Percentiles rank a stretch among this genome's conserved stretches.
These are phyloP conservation scores for Millerozyma acaciae DNA, from an alignment of 805 yeast species.

Conservation along the genomic window DNA sequence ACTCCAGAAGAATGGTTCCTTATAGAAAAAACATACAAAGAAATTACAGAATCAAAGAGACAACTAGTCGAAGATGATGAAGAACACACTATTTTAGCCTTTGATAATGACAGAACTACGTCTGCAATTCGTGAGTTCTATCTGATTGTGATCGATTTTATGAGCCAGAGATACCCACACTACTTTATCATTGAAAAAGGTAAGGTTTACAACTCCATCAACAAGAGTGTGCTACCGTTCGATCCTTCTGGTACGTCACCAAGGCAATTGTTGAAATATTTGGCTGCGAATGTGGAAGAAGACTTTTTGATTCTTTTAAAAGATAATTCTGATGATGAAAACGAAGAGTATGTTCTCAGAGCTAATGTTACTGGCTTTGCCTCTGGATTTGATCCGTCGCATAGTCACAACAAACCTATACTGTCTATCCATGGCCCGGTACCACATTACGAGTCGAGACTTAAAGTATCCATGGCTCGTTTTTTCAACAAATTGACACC, in stretches of 20 bases:
- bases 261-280: slow-evolving; percentile 15
- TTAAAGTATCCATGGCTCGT: slow-evolving; percentile 39
- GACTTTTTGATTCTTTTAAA: slow-evolving; percentile 55
- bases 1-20: slow-evolving; percentile 53
- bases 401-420: slow-evolving; percentile 35
- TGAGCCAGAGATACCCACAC: slow-evolving; percentile 39
- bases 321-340: slow-evolving; percentile 26
- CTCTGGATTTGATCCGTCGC: slow-evolving; percentile 40
- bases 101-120: slow-evolving; percentile 27
- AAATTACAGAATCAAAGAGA: slow-evolving; percentile 39
- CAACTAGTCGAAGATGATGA: slow-evolving; percentile 20
- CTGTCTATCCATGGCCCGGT: slow-evolving; percentile 38
- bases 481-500: slow-evolving; percentile 33
- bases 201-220: slow-evolving; percentile 24
- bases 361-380: slow-evolving; percentile 45
- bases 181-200: slow-evolving; percentile 19
- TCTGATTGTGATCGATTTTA: slow-evolving; percentile 23
- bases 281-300: slow-evolving; percentile 51
- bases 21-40: slow-evolving; percentile 57
- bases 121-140: slow-evolving; percentile 37
- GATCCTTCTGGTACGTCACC: slow-evolving; percentile 14
- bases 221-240: slow-evolving; percentile 23
- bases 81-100: slow-evolving; percentile 11
- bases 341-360: slow-evolving; percentile 38
- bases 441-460: slow-evolving; percentile 38